Conservation (phyloP, 352 stramenopile genomes). For the Blastocystis sp. region DNA sequence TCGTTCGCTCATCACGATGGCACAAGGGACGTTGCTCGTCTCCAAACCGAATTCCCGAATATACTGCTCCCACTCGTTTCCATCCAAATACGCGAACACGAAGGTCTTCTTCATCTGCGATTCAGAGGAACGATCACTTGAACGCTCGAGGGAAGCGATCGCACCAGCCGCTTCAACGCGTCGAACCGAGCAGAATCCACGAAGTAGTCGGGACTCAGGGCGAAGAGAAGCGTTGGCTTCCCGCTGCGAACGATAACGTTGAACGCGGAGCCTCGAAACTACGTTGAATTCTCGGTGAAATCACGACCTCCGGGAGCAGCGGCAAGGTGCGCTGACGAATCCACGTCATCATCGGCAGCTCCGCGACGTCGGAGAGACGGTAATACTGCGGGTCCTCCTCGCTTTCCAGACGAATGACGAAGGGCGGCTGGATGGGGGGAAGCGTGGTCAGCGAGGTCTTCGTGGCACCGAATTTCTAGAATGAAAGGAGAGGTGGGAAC, state of each 20-base stretch:
- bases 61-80: slow-evolving; percentile 25
- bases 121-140: not conserved
- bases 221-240: slow-evolving; percentile 15
- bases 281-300: not conserved
- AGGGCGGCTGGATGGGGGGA: slow-evolving; percentile 14
- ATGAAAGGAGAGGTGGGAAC: not conserved
- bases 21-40: not conserved
- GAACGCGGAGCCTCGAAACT: not conserved
- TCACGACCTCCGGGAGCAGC: not conserved
- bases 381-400: slow-evolving; percentile 26
- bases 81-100: slow-evolving; percentile 34
- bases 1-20: not conserved
- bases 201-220: not conserved
- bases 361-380: not conserved
- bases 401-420: not conserved
- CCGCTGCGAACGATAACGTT: slow-evolving; percentile 35
- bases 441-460: not conserved
- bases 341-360: not conserved
- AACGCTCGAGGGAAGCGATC: not conserved
- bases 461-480: slow-evolving; percentile 29
- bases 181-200: not conserved
- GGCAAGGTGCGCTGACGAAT: slow-evolving; percentile 13
- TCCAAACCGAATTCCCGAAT: not conserved
- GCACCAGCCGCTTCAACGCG: slow-evolving; percentile 9
- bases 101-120: not conserved